Conservation (phyloP, 495 filamentous ascomycete species). For the Aspergillus affinis region DNA sequence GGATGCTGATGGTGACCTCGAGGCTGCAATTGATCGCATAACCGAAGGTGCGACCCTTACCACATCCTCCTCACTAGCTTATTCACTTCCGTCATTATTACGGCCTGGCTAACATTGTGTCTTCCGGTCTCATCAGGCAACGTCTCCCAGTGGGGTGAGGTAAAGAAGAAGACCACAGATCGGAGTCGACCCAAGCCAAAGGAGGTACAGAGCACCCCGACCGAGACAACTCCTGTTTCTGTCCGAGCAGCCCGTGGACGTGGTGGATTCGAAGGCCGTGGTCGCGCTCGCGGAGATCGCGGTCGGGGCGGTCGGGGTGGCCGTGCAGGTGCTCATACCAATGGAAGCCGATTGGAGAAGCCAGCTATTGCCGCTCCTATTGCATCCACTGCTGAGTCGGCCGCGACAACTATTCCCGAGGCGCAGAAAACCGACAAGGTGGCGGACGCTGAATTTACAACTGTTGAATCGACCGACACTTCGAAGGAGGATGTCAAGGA, state of each 20-base stretch:
- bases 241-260: conserved; percentile 65
- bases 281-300: conserved; percentile 71
- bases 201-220: conserved; percentile 58
- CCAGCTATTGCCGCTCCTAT: conserved; percentile 35
- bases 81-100: conserved; percentile 5
- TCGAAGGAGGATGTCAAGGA: conserved; percentile 29
- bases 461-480: conserved; percentile 26
- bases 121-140: conserved; percentile 56
- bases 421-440: conserved; percentile 26
- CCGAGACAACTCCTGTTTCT: conserved; percentile 45
- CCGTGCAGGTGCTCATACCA: conserved; percentile 57
- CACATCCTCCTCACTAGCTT: conserved; percentile 4
- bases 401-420: conserved; percentile 40
- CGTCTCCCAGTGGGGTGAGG: conserved; percentile 91
- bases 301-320: conserved; percentile 75
- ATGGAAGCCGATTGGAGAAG: conserved; percentile 48
- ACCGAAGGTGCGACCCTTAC: conserved; percentile 68
- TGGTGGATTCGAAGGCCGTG: conserved; percentile 62
- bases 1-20: conserved; percentile 87
- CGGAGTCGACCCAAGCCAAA: conserved; percentile 80
- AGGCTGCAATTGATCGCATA: conserved; percentile 82
- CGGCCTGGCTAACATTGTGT: conserved; percentile 1
- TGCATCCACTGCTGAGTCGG: conserved; percentile 35
- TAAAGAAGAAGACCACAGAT: conserved; percentile 89
- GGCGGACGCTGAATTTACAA: conserved; percentile 31